Evolutionary conservation across 1,284 basidiomycete genomes (phyloP), one percentile per base, ranked within the genome.

Genomic region (Leccinum colubrinum): DNA sequence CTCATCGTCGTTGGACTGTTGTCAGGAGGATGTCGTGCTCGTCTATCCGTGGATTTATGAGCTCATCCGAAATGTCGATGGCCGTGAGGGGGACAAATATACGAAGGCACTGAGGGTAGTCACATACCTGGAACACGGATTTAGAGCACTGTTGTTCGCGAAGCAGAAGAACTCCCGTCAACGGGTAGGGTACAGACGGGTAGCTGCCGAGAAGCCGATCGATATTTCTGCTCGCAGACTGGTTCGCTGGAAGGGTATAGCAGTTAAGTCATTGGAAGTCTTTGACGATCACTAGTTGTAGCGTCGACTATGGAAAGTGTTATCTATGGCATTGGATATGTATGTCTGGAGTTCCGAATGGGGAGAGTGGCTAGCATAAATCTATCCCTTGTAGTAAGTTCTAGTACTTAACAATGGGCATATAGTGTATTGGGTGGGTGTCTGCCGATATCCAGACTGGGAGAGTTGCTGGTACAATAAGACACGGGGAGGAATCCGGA

Each of bases 131-230:
- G 27, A 30, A 30, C 27, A 30, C 0, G 27, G 27, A 30, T 30
- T 30, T 30, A 30, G 27, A 30, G 27, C 27, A 30, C 27, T 30
- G 27, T 30, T 30, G 27, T 30, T 30, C 27, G 27, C 27, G 27
- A 30, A 64, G 27, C 37, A 59, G 2, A 20, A 22, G 48, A 1
- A 22, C 22, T 56, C 59, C 1, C 4, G 25, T 53, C 43, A 37
- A 9, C 58, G 37, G 20, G 22, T 52, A 4, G 25, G 52, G 53
- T 59, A 67, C 22, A 55, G 15, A n/a, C 17, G 65, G 15, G 39
- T 66, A 5, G 65, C 65, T 66, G 27, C 27, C 27, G 27, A 30
- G 27, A 30, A 30, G 27, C 27, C 27, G 27, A 30, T 30, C 27
- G 27, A 30, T 30, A 30, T 30, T 25, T 53, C 62, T 3, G 22